Percentiles rank a stretch among this genome's conserved stretches.
Evolutionary conservation across 1,284 basidiomycete species (phyloP).

Genomic region (Apiotrichum akiyoshidainum): DNA sequence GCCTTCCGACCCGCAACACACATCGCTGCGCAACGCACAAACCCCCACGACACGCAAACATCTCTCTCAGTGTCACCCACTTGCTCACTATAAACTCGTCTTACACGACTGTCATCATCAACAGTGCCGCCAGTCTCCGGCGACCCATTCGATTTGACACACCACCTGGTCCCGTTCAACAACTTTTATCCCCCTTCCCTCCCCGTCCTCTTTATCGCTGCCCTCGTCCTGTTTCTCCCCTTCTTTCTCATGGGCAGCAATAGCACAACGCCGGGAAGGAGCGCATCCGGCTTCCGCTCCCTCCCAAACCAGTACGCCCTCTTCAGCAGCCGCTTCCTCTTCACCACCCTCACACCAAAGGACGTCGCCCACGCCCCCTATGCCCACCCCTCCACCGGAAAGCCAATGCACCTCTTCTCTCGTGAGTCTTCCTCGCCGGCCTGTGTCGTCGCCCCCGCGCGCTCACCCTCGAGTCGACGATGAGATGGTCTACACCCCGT

Average conservation of each 20-base stretch:
- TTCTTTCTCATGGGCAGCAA: background rate
- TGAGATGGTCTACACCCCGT: slow-evolving; percentile 85
- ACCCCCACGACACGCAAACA: too few relatives aligned
- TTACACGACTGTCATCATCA: background rate
- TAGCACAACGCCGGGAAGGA: background rate
- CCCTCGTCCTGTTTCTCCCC: slow-evolving; percentile 3
- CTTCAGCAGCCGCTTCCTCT: slow-evolving; percentile 38
- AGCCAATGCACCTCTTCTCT: slow-evolving; percentile 35
- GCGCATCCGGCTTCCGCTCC: slow-evolving; percentile 11
- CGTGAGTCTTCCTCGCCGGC: slow-evolving; percentile 42
- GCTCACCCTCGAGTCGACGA: slow-evolving; percentile 57
- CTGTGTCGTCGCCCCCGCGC: slow-evolving; percentile 55
- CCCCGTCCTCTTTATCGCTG: background rate
- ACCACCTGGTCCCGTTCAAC: background rate
- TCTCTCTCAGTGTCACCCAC: too few relatives aligned
- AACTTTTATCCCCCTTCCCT: background rate
- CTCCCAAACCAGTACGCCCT: slow-evolving; percentile 41
- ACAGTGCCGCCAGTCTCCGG: too few relatives aligned
- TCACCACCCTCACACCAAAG: slow-evolving; percentile 38
- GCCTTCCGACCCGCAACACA: too few relatives aligned
- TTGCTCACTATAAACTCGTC: too few relatives aligned
- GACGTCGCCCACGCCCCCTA: slow-evolving; percentile 31
- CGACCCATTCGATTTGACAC: background rate
- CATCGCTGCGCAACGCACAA: too few relatives aligned
- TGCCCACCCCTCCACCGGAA: slow-evolving; percentile 33